Percentiles rank a stretch among this genome's conserved stretches.
These are phyloP conservation scores for Malania oleifera DNA, from an alignment of 164 flowering plant species.

Conservation along the genomic window DNA sequence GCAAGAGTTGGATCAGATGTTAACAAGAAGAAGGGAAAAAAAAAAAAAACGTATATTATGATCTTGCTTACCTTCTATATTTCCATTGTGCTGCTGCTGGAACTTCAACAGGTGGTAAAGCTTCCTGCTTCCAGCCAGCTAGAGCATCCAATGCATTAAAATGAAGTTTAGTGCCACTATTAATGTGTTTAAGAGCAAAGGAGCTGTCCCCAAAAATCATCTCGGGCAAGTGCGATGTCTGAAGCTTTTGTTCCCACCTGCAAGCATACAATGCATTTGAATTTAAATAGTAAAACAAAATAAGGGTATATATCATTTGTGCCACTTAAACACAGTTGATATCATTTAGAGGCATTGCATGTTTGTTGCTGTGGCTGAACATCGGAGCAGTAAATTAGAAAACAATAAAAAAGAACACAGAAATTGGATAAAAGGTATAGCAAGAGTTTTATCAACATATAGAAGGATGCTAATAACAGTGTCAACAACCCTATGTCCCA, in stretches of 20 bases:
- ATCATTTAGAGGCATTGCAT: no score
- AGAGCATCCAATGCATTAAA: slow-evolving; percentile 93
- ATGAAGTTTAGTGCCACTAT: slow-evolving; percentile 49
- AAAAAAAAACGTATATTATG: background rate
- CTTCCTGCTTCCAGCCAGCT: slow-evolving; percentile 80
- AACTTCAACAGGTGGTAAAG: slow-evolving; percentile 89
- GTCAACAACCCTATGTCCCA: no score
- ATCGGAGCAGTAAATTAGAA: no score
- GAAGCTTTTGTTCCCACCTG: slow-evolving; percentile 85
- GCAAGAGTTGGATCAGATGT: background rate
- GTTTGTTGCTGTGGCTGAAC: no score
- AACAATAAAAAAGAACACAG: no score
- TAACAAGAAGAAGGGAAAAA: no score
- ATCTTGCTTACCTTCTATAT: slow-evolving; percentile 57
- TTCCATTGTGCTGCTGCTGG: slow-evolving; percentile 98
- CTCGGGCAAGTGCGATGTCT: slow-evolving; percentile 83
- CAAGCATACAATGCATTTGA: slow-evolving; percentile 12
- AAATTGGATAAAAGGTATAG: no score
- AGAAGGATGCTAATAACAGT: no score
- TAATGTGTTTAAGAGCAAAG: slow-evolving; percentile 55
- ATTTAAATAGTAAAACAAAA: background rate
- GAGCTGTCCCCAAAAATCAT: slow-evolving; percentile 92
- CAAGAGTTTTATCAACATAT: no score
- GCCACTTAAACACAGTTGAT: background rate
- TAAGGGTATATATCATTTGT: background rate